A percentile compares a stretch with the other conserved stretches of the same genome.
phyloP scores from a whole-genome alignment of 2,329 filamentous ascomycete genomes.

The Exutisphaerella laricina region DNA sequence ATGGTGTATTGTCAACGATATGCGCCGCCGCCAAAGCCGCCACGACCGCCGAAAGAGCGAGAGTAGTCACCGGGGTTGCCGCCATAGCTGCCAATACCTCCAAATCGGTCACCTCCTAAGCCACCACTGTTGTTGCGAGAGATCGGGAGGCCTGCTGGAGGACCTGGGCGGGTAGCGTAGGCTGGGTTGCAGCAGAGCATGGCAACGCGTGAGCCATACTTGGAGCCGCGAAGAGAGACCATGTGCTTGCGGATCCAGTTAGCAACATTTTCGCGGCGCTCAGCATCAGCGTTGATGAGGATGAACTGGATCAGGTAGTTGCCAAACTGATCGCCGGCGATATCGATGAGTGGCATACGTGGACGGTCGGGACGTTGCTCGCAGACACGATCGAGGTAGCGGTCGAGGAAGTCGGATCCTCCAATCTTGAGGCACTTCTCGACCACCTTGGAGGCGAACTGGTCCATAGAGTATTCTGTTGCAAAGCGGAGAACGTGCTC shows the following conservation, averaged over 20 bases:
- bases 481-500: constrained; percentile 93
- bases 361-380: constrained; percentile 85
- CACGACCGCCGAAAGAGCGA: constrained; percentile 18
- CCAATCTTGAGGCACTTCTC: constrained; percentile 99
- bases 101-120: constrained; percentile 19
- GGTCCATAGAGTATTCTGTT: constrained; percentile 96
- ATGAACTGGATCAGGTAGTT: constrained; percentile 93
- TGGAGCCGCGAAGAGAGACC: constrained; percentile 96
- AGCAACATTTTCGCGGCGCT: constrained; percentile 89
- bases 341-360: constrained; percentile 94
- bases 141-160: constrained; percentile 57
- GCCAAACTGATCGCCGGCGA: constrained; percentile 88
- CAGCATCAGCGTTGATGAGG: constrained; percentile 75
- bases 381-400: constrained; percentile 90
- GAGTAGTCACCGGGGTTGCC: constrained; percentile 16
- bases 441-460: constrained; percentile 98
- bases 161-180: constrained; percentile 79
- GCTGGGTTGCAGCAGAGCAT: constrained; percentile 99
- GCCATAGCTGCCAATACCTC: no score
- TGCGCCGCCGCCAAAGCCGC: constrained; percentile 15
- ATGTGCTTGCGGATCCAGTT: constrained; percentile 96
- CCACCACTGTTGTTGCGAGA: constrained; percentile 18
- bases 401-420: constrained; percentile 79
- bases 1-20: constrained; percentile 23
- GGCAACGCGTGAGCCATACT: constrained; percentile 95